Evolutionary conservation across 2,329 filamentous ascomycete species (phyloP).

Genomic region (Talaromyces albobiverticillius): DNA sequence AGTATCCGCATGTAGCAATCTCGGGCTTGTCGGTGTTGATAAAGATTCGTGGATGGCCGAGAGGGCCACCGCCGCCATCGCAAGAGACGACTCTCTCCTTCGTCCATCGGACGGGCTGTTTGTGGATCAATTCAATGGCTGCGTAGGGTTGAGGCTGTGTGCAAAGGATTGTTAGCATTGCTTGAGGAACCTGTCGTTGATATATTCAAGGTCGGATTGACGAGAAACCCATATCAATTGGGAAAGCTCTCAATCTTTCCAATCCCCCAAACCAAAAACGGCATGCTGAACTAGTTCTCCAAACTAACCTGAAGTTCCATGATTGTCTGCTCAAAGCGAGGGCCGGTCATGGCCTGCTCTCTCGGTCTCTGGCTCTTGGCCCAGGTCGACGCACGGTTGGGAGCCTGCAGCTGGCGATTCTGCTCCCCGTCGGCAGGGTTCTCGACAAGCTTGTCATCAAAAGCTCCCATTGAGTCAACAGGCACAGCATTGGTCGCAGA

Average conservation of each 20-base stretch:
- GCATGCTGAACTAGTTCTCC: not conserved
- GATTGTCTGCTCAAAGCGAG: slow-evolving; percentile 95
- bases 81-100: slow-evolving; percentile 79
- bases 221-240: not conserved
- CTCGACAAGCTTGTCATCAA: slow-evolving; percentile 52
- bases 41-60: slow-evolving; percentile 89
- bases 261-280: not conserved
- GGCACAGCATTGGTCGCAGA: slow-evolving; percentile 61
- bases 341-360: slow-evolving; percentile 82
- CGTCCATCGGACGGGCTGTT: slow-evolving; percentile 90
- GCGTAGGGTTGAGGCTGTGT: slow-evolving; percentile 78
- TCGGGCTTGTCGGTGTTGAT: slow-evolving; percentile 98
- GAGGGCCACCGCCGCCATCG: slow-evolving; percentile 85
- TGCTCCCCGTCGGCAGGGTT: slow-evolving; percentile 53
- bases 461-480: slow-evolving; percentile 45
- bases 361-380: slow-evolving; percentile 80
- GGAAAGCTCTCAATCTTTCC: not conserved
- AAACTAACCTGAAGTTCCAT: slow-evolving; percentile 79
- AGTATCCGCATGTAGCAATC: slow-evolving; percentile 88
- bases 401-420: slow-evolving; percentile 69
- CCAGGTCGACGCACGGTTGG: slow-evolving; percentile 81
- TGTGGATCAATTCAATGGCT: slow-evolving; percentile 93
- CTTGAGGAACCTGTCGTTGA: not conserved
- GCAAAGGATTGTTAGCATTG: not conserved
- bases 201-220: not conserved